Evolutionary conservation across 208 protist species (phyloP), one percentile per base, ranked within the genome.

Genomic region (Tritrichomonas foetus): DNA sequence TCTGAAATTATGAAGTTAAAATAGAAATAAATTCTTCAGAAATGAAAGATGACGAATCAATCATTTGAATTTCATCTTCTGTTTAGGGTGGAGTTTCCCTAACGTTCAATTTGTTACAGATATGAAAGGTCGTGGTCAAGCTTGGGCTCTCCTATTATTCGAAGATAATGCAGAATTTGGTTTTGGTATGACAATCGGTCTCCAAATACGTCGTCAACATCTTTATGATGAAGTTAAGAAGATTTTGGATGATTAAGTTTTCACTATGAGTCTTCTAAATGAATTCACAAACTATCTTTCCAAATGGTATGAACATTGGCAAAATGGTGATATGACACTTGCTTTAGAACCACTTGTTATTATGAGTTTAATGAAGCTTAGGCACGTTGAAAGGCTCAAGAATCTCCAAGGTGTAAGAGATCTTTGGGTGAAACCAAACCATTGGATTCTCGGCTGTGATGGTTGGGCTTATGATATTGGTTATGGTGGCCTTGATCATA

Each of bases 401-500:
- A 44, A 41, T 53, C 30, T 78, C 47, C 33, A 47, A 25, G 89
- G 82, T 25, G 41, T 82, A 1, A 93, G 93, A 39, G 64, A 95
- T 57, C 61, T 94, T 39, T 57, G 94, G 44, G n/a, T 55, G 0
- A 93, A 95, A 39, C 55, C 22, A 66, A 95, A 61, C 36, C 72
- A 96, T 47, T 97, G 94, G 95, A 96, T 96, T 61, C 93, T 97
- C 55, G 96, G 96, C 39, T 95, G 95, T 74, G 96, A 97, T 93
- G 96, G 96, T 39, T 97, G 96, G 96, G 96, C 96, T 33, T 96
- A 95, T 94, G 96, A 97, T 94, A 97, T 97, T 47, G 96, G n/a
- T n/a, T n/a, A n/a, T n/a, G n/a, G n/a, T n/a, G n/a, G n/a, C n/a
- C n/a, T n/a, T n/a, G n/a, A n/a, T 94, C 96, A 97, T 84, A 95